These are phyloP conservation scores for Daldinia childiae DNA, from an alignment of 495 filamentous ascomycete species.

Conservation along the genomic window DNA sequence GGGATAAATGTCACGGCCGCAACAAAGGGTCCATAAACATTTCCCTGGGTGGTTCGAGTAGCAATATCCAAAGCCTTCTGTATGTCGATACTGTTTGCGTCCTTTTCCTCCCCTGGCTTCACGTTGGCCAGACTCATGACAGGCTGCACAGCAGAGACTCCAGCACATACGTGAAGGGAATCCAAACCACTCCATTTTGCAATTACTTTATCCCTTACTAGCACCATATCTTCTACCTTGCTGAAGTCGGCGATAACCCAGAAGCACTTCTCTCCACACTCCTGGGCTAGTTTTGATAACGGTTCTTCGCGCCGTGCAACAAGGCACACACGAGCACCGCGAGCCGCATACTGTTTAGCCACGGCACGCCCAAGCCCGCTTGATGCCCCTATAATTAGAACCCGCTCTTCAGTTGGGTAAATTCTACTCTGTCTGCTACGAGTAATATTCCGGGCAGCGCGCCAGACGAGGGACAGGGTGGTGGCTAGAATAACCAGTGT, in stretches of 20 bases:
- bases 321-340: slow-evolving; percentile 42
- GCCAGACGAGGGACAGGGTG: slow-evolving; percentile 13
- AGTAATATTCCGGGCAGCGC: background rate
- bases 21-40: slow-evolving; percentile 43
- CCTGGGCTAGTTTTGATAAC: slow-evolving; percentile 30
- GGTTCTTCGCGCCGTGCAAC: slow-evolving; percentile 42
- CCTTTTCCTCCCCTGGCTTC: slow-evolving; percentile 21
- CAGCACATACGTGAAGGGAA: slow-evolving; percentile 44
- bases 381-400: slow-evolving; percentile 46
- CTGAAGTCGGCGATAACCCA: slow-evolving; percentile 42
- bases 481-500: slow-evolving; percentile 4
- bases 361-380: slow-evolving; percentile 45
- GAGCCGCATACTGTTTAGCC: slow-evolving; percentile 37
- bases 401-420: slow-evolving; percentile 35
- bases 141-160: slow-evolving; percentile 48
- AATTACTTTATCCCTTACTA: slow-evolving; percentile 32
- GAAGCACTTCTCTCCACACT: slow-evolving; percentile 43
- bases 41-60: slow-evolving; percentile 36
- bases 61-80: slow-evolving; percentile 29
- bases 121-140: slow-evolving; percentile 43
- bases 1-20: slow-evolving; percentile 44
- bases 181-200: slow-evolving; percentile 43
- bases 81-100: slow-evolving; percentile 35
- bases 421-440: slow-evolving; percentile 18
- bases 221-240: slow-evolving; percentile 37